Evolutionary conservation across 352 stramenopile genomes (phyloP).

Genomic region (Nannochloropsis limnetica): DNA sequence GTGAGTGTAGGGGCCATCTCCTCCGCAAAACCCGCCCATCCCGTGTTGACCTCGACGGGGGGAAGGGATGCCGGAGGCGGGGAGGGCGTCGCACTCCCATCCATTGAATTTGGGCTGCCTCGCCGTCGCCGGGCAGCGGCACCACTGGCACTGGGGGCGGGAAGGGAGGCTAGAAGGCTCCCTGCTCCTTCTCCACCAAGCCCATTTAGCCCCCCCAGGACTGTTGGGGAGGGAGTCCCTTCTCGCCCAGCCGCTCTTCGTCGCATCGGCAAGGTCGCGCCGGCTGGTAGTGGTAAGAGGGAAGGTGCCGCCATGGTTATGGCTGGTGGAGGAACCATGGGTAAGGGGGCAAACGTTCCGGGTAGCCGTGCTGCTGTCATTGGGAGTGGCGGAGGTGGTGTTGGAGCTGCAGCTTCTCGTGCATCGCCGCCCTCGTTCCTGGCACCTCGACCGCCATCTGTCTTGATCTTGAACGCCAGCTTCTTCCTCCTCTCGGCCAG

Average conservation of each 20-base stretch:
- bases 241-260: not conserved
- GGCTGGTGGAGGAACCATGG: too few species aligned
- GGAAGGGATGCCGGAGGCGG: not conserved
- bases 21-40: not conserved
- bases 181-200: not conserved
- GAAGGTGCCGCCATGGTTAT: not conserved
- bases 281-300: not conserved
- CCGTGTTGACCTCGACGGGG: not conserved
- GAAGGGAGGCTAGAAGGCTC: not conserved
- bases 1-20: not conserved
- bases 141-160: not conserved
- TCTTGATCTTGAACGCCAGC: not conserved
- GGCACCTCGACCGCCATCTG: not conserved
- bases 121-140: not conserved
- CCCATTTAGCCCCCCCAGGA: not conserved
- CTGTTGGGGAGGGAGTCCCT: not conserved
- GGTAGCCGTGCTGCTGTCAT: not conserved
- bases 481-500: constrained; percentile 8
- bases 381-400: not conserved
- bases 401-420: not conserved
- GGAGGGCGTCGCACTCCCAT: not conserved
- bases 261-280: not conserved
- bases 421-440: not conserved
- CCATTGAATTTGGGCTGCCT: not conserved
- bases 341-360: not conserved